Base-by-base conservation (phyloP, 2,329 filamentous ascomycete genomes). In the Stenocarpella maydis region DNA sequence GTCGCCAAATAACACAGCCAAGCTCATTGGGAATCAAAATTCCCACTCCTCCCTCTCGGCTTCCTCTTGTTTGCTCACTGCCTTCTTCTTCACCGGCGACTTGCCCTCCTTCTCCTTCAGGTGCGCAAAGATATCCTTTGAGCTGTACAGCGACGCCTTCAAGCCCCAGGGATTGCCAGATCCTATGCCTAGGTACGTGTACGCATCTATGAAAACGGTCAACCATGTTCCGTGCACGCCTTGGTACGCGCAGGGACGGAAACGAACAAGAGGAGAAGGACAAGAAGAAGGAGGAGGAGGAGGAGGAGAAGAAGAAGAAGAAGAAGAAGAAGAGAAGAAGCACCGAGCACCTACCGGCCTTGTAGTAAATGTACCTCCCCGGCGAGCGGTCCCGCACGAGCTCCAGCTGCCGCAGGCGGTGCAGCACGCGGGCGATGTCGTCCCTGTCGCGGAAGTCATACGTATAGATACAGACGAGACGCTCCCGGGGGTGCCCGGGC, bases 381-480 rank as follows among this genome's bases (percentile, higher is more conserved):
- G 73, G 79, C 24, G 77, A 70, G 19, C 69, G 67, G 28, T 39
- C 65, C 41, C 82, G 82, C 63, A 91, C 83, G 45, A 96, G 80
- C 9, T 86, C 88, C 69, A 94, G 81, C 67, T 89, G 83, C 63
- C 86, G 85, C 71, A 97, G 78, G 72, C 83, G 86, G 69, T 82
- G 76, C 47, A 95, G 80, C 4, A 97, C 91, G 52, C 91, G 85
- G 34, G 83, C 84, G 7, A 97, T 86, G 76, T 97, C 93, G 4
- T 84, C 81, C 64, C 81, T 84, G 76, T 97, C 89, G 34, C 82
- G 82, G 76, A 94, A 96, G 77, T 97, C 89, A 50, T 83, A 82
- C 6, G 93, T 97, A 78, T 97, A 97, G 9, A 97, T 83, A 73
- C 92, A 95, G 31, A 97, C 88, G 50, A 96, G 79, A 24, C 89